These are phyloP conservation scores for Yarrowia sp. DNA, from an alignment of 805 yeast species.

Conservation along the genomic window DNA sequence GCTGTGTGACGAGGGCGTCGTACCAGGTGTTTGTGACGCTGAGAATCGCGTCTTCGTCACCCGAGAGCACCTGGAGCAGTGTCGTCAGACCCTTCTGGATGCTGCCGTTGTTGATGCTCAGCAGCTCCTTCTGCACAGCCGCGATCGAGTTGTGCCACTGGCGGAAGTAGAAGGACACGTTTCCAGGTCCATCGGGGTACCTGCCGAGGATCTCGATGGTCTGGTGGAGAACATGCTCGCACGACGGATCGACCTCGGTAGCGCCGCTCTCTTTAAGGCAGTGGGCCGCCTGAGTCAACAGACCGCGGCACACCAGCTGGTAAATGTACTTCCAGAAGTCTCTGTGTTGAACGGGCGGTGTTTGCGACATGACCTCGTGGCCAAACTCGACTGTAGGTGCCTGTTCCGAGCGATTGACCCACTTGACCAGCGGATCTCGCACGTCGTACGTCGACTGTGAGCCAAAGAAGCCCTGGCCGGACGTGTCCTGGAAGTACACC, in stretches of 20 bases:
- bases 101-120: conserved; percentile 30
- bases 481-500: conserved; percentile 1
- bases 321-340: conserved; percentile 30
- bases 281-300: conserved; percentile 27
- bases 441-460: conserved; percentile 13
- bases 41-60: conserved; percentile 35
- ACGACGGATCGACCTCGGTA: conserved; percentile 5
- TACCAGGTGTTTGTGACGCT: conserved; percentile 36
- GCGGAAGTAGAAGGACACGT: conserved; percentile 30
- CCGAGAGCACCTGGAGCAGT: conserved; percentile 35
- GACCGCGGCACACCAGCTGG: conserved; percentile 29
- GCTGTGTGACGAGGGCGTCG: conserved; percentile 37
- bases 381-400: conserved; percentile 31
- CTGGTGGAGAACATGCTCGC: conserved; percentile 26
- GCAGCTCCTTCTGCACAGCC: conserved; percentile 30
- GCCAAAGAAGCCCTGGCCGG: not conserved
- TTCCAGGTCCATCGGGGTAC: conserved; percentile 33
- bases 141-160: conserved; percentile 36
- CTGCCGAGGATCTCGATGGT: conserved; percentile 32
- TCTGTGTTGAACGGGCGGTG: conserved; percentile 29
- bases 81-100: conserved; percentile 31
- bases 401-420: conserved; percentile 36
- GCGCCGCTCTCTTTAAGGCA: conserved; percentile 22
- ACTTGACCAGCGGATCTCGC: conserved; percentile 31
- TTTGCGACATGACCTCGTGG: conserved; percentile 29